Percentiles rank a stretch among this genome's conserved stretches.
Conservation (phyloP, 305 asterid genomes). For the Plantago rigida region DNA sequence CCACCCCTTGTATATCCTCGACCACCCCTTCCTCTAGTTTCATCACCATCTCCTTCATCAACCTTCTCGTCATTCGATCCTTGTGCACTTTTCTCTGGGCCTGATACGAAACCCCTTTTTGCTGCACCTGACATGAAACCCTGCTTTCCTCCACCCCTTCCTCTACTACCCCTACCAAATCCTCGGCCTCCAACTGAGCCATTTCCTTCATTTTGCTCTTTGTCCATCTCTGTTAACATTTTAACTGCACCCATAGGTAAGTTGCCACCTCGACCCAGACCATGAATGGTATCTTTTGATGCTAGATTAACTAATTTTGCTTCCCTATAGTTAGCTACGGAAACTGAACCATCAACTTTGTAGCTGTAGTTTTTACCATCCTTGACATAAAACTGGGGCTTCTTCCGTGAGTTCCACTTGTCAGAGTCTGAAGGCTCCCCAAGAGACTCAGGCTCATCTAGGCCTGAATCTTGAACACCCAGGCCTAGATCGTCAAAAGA, state of each 20-base stretch:
- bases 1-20: too few relatives aligned
- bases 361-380: slow-evolving; percentile 92
- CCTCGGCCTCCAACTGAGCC: slow-evolving; percentile 36
- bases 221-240: slow-evolving; percentile 34
- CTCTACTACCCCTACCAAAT: slow-evolving; percentile 37
- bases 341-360: slow-evolving; percentile 75
- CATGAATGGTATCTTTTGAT: slow-evolving; percentile 62
- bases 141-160: slow-evolving; percentile 23
- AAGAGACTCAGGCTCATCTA: slow-evolving; percentile 49
- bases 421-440: slow-evolving; percentile 34
- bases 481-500: slow-evolving; percentile 90
- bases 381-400: slow-evolving; percentile 76
- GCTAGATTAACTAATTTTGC: slow-evolving; percentile 55
- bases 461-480: slow-evolving; percentile 63
- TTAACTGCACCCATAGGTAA: slow-evolving; percentile 60
- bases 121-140: slow-evolving; percentile 18
- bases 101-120: slow-evolving; percentile 23
- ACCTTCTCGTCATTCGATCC: slow-evolving; percentile 32
- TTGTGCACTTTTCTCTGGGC: slow-evolving; percentile 7
- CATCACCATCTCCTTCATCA: slow-evolving; percentile 19
- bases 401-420: slow-evolving; percentile 57
- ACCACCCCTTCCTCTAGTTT: not conserved
- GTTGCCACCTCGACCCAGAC: slow-evolving; percentile 91
- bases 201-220: slow-evolving; percentile 28
- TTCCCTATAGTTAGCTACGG: slow-evolving; percentile 56